Evolutionary conservation across 345 rosid species (phyloP).

Genomic region (Chamaenerion angustifolium): DNA sequence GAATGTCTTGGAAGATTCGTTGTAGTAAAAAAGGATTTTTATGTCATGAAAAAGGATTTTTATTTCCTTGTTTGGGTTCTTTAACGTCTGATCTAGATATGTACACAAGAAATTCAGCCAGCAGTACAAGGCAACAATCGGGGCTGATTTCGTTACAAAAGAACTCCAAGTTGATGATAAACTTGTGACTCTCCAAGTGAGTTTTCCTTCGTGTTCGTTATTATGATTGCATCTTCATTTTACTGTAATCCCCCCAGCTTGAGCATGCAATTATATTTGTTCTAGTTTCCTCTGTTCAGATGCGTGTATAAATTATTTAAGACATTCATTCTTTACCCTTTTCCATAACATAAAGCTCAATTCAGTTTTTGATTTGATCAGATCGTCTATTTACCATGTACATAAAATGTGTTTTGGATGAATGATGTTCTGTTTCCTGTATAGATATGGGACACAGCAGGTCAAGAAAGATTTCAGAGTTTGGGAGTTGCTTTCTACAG

Average conservation of each 20-base stretch:
- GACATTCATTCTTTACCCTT: too few species aligned
- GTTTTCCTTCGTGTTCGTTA: slow-evolving; percentile 1
- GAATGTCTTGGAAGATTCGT: too few species aligned
- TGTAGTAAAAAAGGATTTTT: too few species aligned
- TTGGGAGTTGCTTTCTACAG: slow-evolving; percentile 92
- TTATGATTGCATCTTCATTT: too few species aligned
- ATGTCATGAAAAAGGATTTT: too few species aligned
- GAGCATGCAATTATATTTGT: neutral
- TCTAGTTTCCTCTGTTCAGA: too few species aligned
- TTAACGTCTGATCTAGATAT: slow-evolving; percentile 13
- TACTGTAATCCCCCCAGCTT: neutral
- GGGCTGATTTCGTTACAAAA: slow-evolving; percentile 96
- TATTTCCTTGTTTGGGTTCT: neutral
- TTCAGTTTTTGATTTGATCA: too few species aligned
- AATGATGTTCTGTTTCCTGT: neutral
- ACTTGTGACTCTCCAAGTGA: slow-evolving; percentile 83
- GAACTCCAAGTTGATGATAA: slow-evolving; percentile 82
- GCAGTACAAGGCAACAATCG: slow-evolving; percentile 93
- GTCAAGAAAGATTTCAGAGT: slow-evolving; percentile 90
- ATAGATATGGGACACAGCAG: slow-evolving; percentile 98
- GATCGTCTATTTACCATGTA: too few species aligned
- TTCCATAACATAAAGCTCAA: too few species aligned
- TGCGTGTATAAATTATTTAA: too few species aligned
- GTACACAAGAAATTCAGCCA: slow-evolving; percentile 86
- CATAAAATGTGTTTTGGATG: too few species aligned